These are phyloP conservation scores for sunflower (Helianthus annuus) DNA, from an alignment of 129 eudicot genomes.

Conservation along the genomic window DNA sequence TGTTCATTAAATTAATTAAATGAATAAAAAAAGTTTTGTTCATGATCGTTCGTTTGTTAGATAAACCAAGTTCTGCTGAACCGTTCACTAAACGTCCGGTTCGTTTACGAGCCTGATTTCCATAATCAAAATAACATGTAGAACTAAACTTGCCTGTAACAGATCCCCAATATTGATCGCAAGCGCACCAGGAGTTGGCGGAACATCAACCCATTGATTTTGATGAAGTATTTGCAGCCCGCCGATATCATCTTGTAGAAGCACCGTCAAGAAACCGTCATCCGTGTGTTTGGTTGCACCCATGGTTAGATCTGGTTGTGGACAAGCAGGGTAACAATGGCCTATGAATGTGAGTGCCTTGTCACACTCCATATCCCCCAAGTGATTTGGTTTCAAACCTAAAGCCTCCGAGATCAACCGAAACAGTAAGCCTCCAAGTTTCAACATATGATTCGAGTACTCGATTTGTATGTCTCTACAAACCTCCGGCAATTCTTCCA, in stretches of 20 bases:
- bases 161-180: constrained; percentile 44
- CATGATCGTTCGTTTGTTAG: no score
- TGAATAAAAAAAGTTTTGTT: no score
- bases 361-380: constrained; percentile 34
- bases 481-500: constrained; percentile 29
- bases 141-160: constrained; percentile 36
- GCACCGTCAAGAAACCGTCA: constrained; percentile 37
- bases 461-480: constrained; percentile 49
- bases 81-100: no score
- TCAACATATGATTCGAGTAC: constrained; percentile 37
- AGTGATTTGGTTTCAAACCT: constrained; percentile 38
- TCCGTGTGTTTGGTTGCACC: constrained; percentile 45
- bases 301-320: constrained; percentile 47
- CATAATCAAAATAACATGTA: neutral
- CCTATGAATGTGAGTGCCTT: constrained; percentile 21
- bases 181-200: constrained; percentile 38
- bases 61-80: no score
- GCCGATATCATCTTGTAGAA: constrained; percentile 47
- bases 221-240: constrained; percentile 51
- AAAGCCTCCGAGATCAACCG: constrained; percentile 53
- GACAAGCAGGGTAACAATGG: constrained; percentile 57
- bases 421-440: constrained; percentile 32
- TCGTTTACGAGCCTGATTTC: neutral
- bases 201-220: constrained; percentile 49
- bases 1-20: no score